Base-by-base conservation (phyloP, 164 flowering plant species). In the Nelumbo lutea region DNA sequence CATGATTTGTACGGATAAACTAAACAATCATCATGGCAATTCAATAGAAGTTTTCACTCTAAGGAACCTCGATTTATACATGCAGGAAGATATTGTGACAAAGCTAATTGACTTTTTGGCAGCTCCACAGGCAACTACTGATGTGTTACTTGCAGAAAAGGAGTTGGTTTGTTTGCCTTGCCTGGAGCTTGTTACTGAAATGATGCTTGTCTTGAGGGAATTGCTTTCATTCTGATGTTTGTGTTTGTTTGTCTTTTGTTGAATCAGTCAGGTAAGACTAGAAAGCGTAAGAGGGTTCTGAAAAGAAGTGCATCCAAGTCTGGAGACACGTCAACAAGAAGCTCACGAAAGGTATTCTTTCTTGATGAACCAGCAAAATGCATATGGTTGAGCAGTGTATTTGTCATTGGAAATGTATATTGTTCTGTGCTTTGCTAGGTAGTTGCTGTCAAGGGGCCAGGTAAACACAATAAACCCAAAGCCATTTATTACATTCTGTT, bases 1-100 rank as follows among this genome's bases (percentile, higher is more conserved):
- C 27, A 27, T 27, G 27, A 27, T 27, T 27, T 27, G 27, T 27
- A 27, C 27, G 27, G 27, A 27, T 56, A 48, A 8, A 59, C 51
- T 43, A 11, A 46, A 39, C 4, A 14, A 42, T 57, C 39, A 1
- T 70, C 47, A 9, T 61, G n/a, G 9, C n/a, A 15, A 11, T 43
- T 62, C 15, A 52, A 64, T n/a, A 9, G 44, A 50, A 56, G 51
- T 38, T 48, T 66, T 46, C 51, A n/a, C 8, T 53, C 2, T 57
- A 39, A 45, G 55, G 70, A 68, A 68, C 47, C 57, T 70, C 65
- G n/a, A 52, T 67, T 4, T 70, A 14, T 27, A 43, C 64, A 3
- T 77, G 77, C 91, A 94, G 98, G 99, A 95, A 72, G 99, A 92
- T 68, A 81, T 92, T 59, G 81, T 92, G 68, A 11, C 72, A 4